Evolutionary conservation across 441 rosid genomes (phyloP).

Genomic region (Populus hybrid): DNA sequence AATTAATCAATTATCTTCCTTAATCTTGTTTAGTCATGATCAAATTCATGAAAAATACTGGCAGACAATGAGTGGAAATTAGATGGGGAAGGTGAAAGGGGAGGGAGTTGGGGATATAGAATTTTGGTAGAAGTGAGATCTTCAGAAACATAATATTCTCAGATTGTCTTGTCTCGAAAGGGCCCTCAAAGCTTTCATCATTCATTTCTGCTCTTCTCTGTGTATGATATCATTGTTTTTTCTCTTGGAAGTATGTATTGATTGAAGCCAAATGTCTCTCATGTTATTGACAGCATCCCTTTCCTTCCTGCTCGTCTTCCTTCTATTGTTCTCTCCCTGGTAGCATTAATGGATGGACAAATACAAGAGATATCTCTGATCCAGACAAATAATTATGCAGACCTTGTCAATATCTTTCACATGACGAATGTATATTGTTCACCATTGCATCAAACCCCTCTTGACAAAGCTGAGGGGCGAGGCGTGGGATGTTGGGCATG

Average conservation of each 20-base stretch:
- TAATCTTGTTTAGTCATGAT: neutral
- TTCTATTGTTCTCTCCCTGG: conserved; percentile 23
- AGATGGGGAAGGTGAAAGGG: neutral
- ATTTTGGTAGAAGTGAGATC: conserved; percentile 6
- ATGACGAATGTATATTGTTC: neutral
- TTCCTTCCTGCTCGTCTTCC: conserved; percentile 20
- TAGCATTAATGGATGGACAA: conserved; percentile 24
- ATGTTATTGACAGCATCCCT: conserved; percentile 18
- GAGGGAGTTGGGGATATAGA: neutral
- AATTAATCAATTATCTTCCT: neutral
- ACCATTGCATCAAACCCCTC: neutral
- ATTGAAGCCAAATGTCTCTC: conserved; percentile 28
- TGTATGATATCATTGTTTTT: conserved; percentile 28
- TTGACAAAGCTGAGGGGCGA: neutral
- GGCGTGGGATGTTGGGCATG: neutral
- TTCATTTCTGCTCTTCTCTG: conserved; percentile 9
- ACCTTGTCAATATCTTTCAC: neutral
- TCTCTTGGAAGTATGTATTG: conserved; percentile 31
- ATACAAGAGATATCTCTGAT: conserved; percentile 12
- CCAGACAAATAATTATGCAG: conserved; percentile 6
- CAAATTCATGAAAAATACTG: neutral
- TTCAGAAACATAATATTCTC: conserved; percentile 14
- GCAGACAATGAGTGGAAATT: neutral
- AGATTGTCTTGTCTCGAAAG: conserved; percentile 28
- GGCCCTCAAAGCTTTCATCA: conserved; percentile 21